Base-by-base conservation (phyloP, 306 rosid genomes). In the Vigna unguiculata region DNA sequence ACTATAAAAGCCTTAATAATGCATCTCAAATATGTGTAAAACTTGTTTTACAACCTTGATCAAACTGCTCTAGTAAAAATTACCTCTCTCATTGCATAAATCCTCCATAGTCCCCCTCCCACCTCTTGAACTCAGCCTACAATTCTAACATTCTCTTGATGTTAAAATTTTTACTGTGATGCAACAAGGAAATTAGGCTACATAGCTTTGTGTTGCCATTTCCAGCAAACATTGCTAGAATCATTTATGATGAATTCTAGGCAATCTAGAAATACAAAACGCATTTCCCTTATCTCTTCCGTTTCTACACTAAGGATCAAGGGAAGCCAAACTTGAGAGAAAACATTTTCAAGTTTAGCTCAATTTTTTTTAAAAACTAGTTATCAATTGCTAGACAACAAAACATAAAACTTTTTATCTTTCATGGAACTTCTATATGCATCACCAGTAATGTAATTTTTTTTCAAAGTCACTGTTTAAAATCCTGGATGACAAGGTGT, bases 161-260 rank as follows among this genome's bases (percentile, higher is more conserved):
- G 53, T 49, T 71, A 61, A n/a, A 21, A 12, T 19, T 45, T 36
- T 28, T 54, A 28, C 15, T 45, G 14, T 30, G 52, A 64, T 36
- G 72, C 21, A 75, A 36, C 51, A 12, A 13, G 55, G 60, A 52
- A 58, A 66, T n/a, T 63, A 46, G 41, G 71, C 36, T 63, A 38
- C 69, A 34, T 69, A 70, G n/a, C 21, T 48, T 55, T 52, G 20
- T 34, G 77, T 22, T 46, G 58, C 12, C 48, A 46, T 77, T 46
- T 24, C 51, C 71, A 51, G n/a, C 65, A 72, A 80, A 54, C 76
- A 64, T 46, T 52, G 64, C 62, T 69, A 46, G 57, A 78, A 38
- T 62, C 8, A 16, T 15, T 46, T 43, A 20, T 51, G 46, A 57
- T 67, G 53, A 68, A 72, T 19, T 57, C 28, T 38, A 34, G 75